Evolutionary conservation across 169 alveolate species (phyloP).

Genomic region (Plasmodium relictum): DNA sequence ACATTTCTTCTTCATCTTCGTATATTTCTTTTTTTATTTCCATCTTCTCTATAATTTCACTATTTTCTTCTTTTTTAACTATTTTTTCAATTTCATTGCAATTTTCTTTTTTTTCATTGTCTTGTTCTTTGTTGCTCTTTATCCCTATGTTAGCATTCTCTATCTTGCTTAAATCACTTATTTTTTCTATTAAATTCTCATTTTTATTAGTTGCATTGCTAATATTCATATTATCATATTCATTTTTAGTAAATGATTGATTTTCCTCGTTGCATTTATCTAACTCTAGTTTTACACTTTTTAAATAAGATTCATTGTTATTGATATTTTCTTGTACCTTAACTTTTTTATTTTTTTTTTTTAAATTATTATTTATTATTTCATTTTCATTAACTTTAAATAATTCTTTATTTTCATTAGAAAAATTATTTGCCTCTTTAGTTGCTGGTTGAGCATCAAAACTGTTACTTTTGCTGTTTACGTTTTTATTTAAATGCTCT

Average conservation of each 20-base stretch:
- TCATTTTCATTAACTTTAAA: neutral
- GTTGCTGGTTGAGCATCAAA: neutral
- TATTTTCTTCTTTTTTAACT: neutral
- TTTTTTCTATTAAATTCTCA: neutral
- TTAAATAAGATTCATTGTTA: neutral
- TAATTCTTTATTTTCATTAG: neutral
- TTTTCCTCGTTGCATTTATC: conserved; percentile 11
- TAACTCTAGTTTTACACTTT: conserved; percentile 10
- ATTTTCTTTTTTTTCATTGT: neutral
- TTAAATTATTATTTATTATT: neutral
- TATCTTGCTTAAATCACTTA: neutral
- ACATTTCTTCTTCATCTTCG: neutral
- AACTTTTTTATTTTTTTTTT: neutral
- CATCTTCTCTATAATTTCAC: too few species aligned
- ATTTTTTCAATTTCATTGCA: neutral
- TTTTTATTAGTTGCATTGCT: conserved; percentile 1
- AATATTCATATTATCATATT: conserved; percentile 4
- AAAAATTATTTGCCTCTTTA: conserved; percentile 7
- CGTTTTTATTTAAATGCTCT: conserved; percentile 7
- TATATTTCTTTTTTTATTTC: neutral
- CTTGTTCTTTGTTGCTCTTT: conserved; percentile 5
- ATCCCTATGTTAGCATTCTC: neutral
- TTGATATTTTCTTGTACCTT: neutral
- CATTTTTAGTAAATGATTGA: neutral
- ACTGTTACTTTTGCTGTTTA: neutral